Evolutionary conservation across 257 asterid species (phyloP).

Genomic region (Echites panduratus): DNA sequence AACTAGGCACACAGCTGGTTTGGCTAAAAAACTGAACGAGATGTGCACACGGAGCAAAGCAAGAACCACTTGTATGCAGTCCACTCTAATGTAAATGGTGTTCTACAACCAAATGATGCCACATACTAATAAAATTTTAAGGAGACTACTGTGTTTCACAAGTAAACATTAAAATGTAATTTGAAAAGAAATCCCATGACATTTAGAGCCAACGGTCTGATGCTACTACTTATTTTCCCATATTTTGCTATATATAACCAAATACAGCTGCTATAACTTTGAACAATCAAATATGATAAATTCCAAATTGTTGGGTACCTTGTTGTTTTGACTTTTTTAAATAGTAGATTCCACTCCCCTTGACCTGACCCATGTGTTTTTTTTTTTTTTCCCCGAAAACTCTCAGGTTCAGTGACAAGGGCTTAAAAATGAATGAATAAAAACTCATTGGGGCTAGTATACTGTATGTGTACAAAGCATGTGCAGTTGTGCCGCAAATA

Average conservation of each 20-base stretch:
- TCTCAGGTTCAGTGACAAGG: neutral
- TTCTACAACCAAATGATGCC: neutral
- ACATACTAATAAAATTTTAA: neutral
- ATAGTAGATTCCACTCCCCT: neutral
- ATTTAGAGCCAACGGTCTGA: no score
- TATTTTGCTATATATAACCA: no score
- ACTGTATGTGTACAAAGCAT: neutral
- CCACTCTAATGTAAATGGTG: neutral
- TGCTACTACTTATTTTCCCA: no score
- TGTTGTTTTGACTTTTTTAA: no score
- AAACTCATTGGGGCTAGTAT: neutral
- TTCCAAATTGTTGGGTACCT: no score
- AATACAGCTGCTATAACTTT: no score
- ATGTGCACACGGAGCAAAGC: neutral
- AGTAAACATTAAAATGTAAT: no score
- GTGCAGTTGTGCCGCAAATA: neutral
- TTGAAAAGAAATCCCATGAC: no score
- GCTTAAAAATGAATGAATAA: neutral
- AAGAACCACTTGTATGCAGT: neutral
- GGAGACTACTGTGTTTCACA: neutral
- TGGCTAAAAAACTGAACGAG: neutral
- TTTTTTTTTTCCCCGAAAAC: neutral
- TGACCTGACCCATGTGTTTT: neutral
- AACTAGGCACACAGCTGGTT: neutral
- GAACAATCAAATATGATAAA: no score